phyloP scores from a whole-genome alignment of 164 flowering plant species.

The Kalanchoe fedtschenkoi region DNA sequence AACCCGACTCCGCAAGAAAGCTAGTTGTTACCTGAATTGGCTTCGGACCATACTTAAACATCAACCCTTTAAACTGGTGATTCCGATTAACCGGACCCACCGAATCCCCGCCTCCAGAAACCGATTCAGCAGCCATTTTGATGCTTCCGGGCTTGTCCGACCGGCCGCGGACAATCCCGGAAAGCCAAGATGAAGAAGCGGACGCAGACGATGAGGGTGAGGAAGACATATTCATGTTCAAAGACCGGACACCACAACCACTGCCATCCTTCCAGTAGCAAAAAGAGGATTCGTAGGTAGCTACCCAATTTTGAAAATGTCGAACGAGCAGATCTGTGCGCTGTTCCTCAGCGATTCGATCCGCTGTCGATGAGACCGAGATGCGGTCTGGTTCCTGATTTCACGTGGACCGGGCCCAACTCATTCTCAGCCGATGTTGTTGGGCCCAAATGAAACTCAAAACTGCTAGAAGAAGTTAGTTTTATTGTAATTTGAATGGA shows the following conservation, averaged over 20 bases:
- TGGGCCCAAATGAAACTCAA: too few relatives aligned
- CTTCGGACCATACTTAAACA: constrained; percentile 82
- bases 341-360: not conserved
- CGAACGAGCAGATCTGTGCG: not conserved
- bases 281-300: not conserved
- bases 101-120: constrained; percentile 15
- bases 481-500: too few relatives aligned
- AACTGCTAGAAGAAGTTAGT: too few relatives aligned
- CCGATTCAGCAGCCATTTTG: constrained; percentile 21
- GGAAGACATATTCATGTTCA: constrained; percentile 16
- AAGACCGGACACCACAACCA: constrained; percentile 8
- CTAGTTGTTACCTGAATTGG: constrained; percentile 44
- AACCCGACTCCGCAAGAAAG: not conserved
- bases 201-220: constrained; percentile 12
- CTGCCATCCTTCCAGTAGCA: not conserved
- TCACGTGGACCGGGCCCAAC: too few relatives aligned
- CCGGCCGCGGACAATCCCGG: constrained; percentile 67
- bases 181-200: constrained; percentile 54
- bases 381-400: not conserved
- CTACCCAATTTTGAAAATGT: not conserved
- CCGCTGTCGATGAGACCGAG: constrained; percentile 1
- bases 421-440: too few relatives aligned
- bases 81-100: constrained; percentile 39
- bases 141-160: constrained; percentile 20
- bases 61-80: constrained; percentile 62